Evolutionary conservation across 148 eudicot species (phyloP).

Genomic region (Arbutus unedo): DNA sequence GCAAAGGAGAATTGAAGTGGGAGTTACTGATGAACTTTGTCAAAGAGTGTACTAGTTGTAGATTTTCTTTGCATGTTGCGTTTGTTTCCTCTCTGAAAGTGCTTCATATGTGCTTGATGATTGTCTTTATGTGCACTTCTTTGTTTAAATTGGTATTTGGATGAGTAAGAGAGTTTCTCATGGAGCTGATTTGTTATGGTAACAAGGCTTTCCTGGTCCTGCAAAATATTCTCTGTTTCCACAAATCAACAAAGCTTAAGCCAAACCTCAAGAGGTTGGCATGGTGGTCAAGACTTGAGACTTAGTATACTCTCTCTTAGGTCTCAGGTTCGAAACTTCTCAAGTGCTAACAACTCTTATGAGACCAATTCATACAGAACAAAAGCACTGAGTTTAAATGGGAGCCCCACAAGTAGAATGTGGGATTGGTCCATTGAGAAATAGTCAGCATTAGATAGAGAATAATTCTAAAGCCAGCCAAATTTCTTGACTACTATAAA

Average conservation of each 20-base stretch:
- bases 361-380: no score
- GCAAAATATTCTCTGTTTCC: background rate
- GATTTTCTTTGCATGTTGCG: background rate
- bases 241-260: background rate
- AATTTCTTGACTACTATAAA: no score
- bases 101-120: background rate
- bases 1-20: slow-evolving; percentile 25
- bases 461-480: no score
- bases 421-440: no score
- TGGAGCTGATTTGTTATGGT: background rate
- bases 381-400: no score
- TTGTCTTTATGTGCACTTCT: background rate
- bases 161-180: background rate
- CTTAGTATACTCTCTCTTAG: no score
- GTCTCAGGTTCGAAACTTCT: no score
- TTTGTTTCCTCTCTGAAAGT: background rate
- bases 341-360: no score
- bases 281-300: no score
- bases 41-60: background rate
- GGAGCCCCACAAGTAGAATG: no score
- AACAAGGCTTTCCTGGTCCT: background rate
- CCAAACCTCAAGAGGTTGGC: background rate
- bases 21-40: background rate
- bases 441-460: no score
- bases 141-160: background rate